Evolutionary conservation across 2,329 filamentous ascomycete species (phyloP).

Genomic region (Monilinia fructicola): DNA sequence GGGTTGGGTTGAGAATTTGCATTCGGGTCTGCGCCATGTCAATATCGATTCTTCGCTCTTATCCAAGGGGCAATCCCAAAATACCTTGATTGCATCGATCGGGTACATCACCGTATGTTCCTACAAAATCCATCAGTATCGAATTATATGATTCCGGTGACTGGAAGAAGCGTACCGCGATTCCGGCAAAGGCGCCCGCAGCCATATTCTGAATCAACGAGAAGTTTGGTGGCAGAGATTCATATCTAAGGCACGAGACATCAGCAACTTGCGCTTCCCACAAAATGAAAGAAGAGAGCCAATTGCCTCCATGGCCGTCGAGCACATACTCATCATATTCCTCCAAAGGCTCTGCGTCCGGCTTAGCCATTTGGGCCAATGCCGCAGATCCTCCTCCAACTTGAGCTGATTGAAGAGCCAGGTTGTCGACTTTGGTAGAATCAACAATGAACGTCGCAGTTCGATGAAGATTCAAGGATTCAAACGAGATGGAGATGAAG

Average conservation of each 20-base stretch:
- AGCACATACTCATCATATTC: conserved; percentile 61
- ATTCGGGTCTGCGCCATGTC: conserved; percentile 74
- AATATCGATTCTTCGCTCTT: conserved; percentile 22
- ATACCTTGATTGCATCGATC: conserved; percentile 93
- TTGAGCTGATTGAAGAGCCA: conserved; percentile 60
- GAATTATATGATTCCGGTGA: conserved; percentile 26
- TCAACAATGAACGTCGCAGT: conserved; percentile 13
- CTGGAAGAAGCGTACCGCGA: conserved; percentile 34
- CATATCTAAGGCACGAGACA: conserved; percentile 60
- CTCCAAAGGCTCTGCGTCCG: conserved; percentile 61
- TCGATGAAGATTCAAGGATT: neutral
- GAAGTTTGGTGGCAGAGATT: conserved; percentile 91
- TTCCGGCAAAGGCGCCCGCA: conserved; percentile 90
- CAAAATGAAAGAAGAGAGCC: conserved; percentile 9
- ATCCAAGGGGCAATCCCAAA: conserved; percentile 22
- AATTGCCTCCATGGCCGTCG: conserved; percentile 22
- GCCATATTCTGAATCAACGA: conserved; percentile 92
- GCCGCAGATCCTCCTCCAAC: conserved; percentile 64
- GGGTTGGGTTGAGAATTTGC: conserved; percentile 87
- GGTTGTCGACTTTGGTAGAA: conserved; percentile 49
- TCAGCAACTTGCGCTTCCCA: conserved; percentile 29
- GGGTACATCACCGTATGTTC: conserved; percentile 99
- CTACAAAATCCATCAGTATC: conserved; percentile 48
- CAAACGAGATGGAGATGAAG: no score
- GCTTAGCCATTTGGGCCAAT: conserved; percentile 70